A percentile compares a stretch with the other conserved stretches of the same genome.
phyloP scores from a whole-genome alignment of 2,329 filamentous ascomycete species.

The Pseudovirgaria hyperparasitica region DNA sequence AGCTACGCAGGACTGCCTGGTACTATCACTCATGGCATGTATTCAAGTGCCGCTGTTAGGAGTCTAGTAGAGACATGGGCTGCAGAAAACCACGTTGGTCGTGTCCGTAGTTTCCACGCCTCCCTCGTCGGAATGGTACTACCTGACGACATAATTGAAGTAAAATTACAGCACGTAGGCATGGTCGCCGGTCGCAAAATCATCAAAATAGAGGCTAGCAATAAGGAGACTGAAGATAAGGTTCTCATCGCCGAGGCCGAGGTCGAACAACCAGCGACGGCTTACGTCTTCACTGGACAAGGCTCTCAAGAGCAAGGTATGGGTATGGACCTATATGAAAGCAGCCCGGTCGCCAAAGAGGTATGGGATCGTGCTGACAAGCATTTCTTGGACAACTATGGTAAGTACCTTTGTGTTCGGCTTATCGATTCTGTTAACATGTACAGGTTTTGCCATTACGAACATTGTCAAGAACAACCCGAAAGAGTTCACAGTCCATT shows the following conservation, averaged over 20 bases:
- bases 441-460: conserved; percentile 81
- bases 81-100: conserved; percentile 94
- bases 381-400: conserved; percentile 98
- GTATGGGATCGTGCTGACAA: conserved; percentile 88
- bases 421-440: conserved; percentile 9
- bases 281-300: conserved; percentile 97
- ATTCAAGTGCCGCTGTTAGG: conserved; percentile 91
- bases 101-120: conserved; percentile 93
- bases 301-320: conserved; percentile 98
- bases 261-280: conserved; percentile 91
- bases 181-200: conserved; percentile 99
- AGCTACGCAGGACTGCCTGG: conserved; percentile 91
- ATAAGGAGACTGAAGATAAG: conserved; percentile 93
- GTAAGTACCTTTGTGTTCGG: conserved; percentile 37
- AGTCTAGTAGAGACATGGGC: conserved; percentile 98
- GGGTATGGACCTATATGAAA: conserved; percentile 97
- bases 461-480: conserved; percentile 99
- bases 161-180: conserved; percentile 90
- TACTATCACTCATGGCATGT: conserved; percentile 99
- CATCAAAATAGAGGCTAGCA: conserved; percentile 94
- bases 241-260: conserved; percentile 91
- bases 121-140: conserved; percentile 97
- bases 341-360: conserved; percentile 85
- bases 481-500: conserved; percentile 96
- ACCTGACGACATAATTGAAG: conserved; percentile 87